Percentiles rank a stretch among this genome's conserved stretches.
Evolutionary conservation across 305 asterid species (phyloP).

Genomic region (Stenogyne calaminthoides): DNA sequence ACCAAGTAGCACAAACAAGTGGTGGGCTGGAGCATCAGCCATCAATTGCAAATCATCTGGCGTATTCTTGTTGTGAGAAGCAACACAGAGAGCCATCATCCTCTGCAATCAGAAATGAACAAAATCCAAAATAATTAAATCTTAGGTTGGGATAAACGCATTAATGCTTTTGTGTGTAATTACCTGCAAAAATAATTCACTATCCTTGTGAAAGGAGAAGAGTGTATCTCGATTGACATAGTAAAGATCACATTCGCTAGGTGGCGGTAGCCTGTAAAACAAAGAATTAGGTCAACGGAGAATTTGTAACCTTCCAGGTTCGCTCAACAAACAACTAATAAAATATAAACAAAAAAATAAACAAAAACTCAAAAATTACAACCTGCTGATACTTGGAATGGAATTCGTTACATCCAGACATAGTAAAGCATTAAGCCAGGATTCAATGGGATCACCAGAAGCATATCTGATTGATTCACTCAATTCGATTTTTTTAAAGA

Average conservation of each 20-base stretch:
- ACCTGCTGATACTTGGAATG: constrained; percentile 79
- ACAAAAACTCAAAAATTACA: constrained; percentile 2
- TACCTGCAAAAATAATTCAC: constrained; percentile 93
- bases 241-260: constrained; percentile 85
- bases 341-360: constrained; percentile 21
- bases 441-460: constrained; percentile 88
- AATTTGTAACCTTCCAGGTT: constrained; percentile 9
- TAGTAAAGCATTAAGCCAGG: constrained; percentile 82
- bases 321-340: constrained; percentile 14
- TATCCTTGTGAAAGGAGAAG: constrained; percentile 86
- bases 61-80: constrained; percentile 94
- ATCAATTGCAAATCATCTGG: constrained; percentile 92
- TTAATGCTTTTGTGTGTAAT: neutral
- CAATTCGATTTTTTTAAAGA: constrained; percentile 79
- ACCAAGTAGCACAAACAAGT: constrained; percentile 96
- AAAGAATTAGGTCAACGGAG: constrained; percentile 25
- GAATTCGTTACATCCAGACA: constrained; percentile 79
- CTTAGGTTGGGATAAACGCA: neutral
- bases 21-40: constrained; percentile 99
- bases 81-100: constrained; percentile 97
- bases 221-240: constrained; percentile 93
- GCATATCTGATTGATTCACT: constrained; percentile 96
- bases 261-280: constrained; percentile 65
- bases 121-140: constrained; percentile 13
- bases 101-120: constrained; percentile 53